Conservation (phyloP, 31 red algal species). For the Porphyra umbilicalis region DNA sequence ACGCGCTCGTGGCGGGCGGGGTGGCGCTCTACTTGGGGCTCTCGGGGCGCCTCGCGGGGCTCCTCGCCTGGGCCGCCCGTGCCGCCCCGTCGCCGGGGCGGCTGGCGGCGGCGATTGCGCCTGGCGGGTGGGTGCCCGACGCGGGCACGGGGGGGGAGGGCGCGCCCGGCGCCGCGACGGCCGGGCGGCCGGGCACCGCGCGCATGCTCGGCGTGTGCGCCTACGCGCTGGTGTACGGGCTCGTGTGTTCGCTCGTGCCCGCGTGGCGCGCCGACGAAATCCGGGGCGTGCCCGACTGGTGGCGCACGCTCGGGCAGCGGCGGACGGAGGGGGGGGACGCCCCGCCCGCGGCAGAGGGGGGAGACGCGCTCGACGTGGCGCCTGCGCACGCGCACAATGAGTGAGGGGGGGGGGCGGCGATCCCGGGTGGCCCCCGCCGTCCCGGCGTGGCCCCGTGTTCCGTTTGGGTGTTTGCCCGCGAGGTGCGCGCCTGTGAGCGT, state of each 20-base stretch:
- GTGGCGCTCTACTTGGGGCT: neutral
- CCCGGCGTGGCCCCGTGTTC: no score
- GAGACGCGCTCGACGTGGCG: no score
- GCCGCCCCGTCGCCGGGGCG: neutral
- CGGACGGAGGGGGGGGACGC: neutral
- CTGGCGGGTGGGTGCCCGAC: neutral
- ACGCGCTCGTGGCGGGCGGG: neutral
- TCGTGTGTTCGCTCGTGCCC: neutral
- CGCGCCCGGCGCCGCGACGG: neutral
- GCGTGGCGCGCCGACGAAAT: neutral
- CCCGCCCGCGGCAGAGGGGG: no score
- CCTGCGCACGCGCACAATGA: no score
- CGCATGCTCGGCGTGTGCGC: neutral
- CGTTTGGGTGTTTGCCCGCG: no score
- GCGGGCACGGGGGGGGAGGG: neutral
- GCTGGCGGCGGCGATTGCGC: neutral
- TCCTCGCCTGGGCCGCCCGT: neutral
- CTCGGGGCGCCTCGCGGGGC: neutral
- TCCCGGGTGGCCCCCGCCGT: no score
- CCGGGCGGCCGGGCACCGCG: neutral
- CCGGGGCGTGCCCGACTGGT: neutral
- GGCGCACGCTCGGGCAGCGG: neutral
- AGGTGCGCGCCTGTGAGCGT: no score
- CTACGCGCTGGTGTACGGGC: neutral
- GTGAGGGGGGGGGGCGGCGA: no score